Evolutionary conservation across 2,329 filamentous ascomycete species (phyloP), one percentile per base, ranked within the genome.

Genomic region (Teratosphaeriaceae sp.): DNA sequence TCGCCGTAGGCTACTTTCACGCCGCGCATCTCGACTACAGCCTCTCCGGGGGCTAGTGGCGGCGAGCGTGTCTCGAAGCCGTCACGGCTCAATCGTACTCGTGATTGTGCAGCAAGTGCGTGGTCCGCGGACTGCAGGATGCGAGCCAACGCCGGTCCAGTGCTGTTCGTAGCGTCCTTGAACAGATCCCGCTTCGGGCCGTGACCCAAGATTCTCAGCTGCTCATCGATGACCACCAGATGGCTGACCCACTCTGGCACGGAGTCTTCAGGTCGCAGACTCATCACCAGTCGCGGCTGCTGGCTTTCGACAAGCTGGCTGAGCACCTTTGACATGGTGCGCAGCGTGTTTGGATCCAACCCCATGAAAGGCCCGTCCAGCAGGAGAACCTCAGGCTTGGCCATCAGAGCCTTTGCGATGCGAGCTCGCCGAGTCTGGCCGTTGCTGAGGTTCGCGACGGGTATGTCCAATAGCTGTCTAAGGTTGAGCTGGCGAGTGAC

Each of bases 281-380:
- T 84, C 27, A 97, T 66, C 2, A 97, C 71, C 19, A 97, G 69
- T 23, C 87, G 75, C 0, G 88, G 89, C 5, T 71, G 73, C 12
- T 76, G 76, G 38, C 73, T 75, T 45, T 77, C 72, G 0, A 88
- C 85, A 43, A 96, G 67, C 0, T 73, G 72, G 50, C 79, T 69
- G 18, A 96, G 69, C 36, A 97, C 70, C 0, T 75, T 73, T 30
- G 85, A 90, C 52, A 97, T 68, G 1, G 77, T 76, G 11, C 76
- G 72, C 11, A 86, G 77, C 0, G 88, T 94, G 5, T 82, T 82
- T 12, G 90, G 92, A 63, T 97, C 92, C 13, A 98, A 72, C 0
- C 92, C 90, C 85, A 96, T 94, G 59, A 96, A 96, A 1, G 92
- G 90, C 56, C 95, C 90, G 65, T 98, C 92, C 2, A 95, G 72